A percentile compares a stretch with the other conserved stretches of the same genome.
phyloP scores from a whole-genome alignment of 1,284 basidiomycete species.

The Moniliophthora roreri region DNA sequence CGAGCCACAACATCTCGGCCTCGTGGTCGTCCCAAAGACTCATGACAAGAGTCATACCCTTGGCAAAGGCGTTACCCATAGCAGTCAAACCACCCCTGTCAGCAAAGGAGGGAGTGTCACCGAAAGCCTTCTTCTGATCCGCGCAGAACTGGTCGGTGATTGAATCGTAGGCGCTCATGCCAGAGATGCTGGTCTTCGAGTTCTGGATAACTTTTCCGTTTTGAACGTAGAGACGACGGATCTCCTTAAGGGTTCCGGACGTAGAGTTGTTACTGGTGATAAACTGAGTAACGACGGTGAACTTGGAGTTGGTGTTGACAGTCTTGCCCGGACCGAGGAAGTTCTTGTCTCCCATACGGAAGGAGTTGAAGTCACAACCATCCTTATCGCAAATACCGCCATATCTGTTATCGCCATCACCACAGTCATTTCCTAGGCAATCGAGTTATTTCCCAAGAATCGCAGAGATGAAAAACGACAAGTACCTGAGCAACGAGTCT shows the following conservation, averaged over 20 bases:
- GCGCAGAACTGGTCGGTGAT: constrained; percentile 41
- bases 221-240: constrained; percentile 57
- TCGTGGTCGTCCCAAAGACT: constrained; percentile 58
- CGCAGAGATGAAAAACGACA: too few species aligned
- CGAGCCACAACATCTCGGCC: constrained; percentile 62
- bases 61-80: constrained; percentile 43
- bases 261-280: constrained; percentile 44
- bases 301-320: constrained; percentile 41
- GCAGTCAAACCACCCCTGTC: constrained; percentile 40
- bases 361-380: constrained; percentile 61
- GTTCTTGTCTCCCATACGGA: constrained; percentile 47
- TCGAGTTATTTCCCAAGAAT: too few species aligned
- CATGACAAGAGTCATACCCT: constrained; percentile 56
- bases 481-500: constrained; percentile 35
- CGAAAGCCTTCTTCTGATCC: constrained; percentile 42
- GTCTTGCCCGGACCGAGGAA: constrained; percentile 48
- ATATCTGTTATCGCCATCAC: constrained; percentile 29
- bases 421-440: constrained; percentile 25
- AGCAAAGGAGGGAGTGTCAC: constrained; percentile 44
- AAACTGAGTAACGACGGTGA: constrained; percentile 62
- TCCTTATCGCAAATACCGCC: constrained; percentile 45
- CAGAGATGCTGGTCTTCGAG: constrained; percentile 42
- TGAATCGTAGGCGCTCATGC: constrained; percentile 36
- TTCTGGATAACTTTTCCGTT: constrained; percentile 51
- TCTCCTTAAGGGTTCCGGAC: constrained; percentile 46